Evolutionary conservation across 179 eudicot species (phyloP).

Genomic region (Beta lomatogona): DNA sequence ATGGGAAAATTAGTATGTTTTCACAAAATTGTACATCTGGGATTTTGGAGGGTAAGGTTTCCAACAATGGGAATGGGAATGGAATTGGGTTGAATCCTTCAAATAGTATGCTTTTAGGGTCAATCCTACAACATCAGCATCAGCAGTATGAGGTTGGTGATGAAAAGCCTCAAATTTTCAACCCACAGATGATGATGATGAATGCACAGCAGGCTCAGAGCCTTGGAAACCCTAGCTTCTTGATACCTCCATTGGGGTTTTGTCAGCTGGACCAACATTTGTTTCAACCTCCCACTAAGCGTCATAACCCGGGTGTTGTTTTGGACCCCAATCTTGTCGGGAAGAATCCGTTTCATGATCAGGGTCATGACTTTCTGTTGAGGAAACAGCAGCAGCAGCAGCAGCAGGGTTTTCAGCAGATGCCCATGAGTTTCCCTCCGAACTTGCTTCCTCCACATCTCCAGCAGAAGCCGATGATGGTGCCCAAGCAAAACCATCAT

Average conservation of each 20-base stretch:
- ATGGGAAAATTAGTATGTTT: slow-evolving; percentile 22
- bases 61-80: neutral
- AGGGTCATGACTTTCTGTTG: slow-evolving; percentile 36
- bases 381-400: slow-evolving; percentile 32
- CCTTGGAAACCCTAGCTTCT: slow-evolving; percentile 50
- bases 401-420: slow-evolving; percentile 34
- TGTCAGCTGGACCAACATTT: slow-evolving; percentile 46
- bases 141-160: slow-evolving; percentile 34
- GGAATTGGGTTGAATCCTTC: slow-evolving; percentile 16
- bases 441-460: slow-evolving; percentile 33
- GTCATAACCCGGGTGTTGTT: slow-evolving; percentile 52
- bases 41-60: slow-evolving; percentile 2
- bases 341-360: slow-evolving; percentile 39
- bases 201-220: slow-evolving; percentile 54
- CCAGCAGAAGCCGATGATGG: slow-evolving; percentile 44
- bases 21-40: slow-evolving; percentile 26
- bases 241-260: slow-evolving; percentile 39
- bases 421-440: slow-evolving; percentile 29
- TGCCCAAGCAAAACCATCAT: slow-evolving; percentile 39
- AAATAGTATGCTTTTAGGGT: slow-evolving; percentile 1
- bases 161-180: slow-evolving; percentile 53
- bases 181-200: slow-evolving; percentile 52
- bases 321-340: slow-evolving; percentile 23
- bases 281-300: slow-evolving; percentile 51
- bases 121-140: slow-evolving; percentile 13